Conservation (phyloP, 768 basidiomycete species). For the Lactarius pseudohatsudake region DNA sequence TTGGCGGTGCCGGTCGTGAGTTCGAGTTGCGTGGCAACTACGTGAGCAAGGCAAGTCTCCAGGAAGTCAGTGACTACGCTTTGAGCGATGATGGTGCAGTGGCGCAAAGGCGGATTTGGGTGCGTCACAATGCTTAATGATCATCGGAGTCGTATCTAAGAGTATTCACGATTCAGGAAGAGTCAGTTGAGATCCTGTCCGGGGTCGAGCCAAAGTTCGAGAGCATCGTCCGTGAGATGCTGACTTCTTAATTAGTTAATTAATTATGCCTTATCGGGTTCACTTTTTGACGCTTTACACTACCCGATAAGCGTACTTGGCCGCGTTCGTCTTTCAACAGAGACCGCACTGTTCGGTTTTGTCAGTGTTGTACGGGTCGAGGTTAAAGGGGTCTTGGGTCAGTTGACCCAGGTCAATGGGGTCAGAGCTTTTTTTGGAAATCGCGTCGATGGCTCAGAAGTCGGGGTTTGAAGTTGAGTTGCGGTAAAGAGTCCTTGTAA, state of each 20-base stretch:
- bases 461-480: too few species aligned
- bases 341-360: too few species aligned
- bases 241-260: slow-evolving; percentile 2
- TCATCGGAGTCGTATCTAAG: background rate
- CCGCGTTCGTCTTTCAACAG: too few species aligned
- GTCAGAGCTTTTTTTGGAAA: too few species aligned
- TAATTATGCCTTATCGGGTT: too few species aligned
- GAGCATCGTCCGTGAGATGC: slow-evolving; percentile 7
- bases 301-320: too few species aligned
- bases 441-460: too few species aligned
- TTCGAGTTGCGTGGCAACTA: slow-evolving; percentile 15
- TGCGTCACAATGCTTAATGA: background rate
- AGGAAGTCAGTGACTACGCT: slow-evolving; percentile 22
- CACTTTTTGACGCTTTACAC: too few species aligned
- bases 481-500: too few species aligned
- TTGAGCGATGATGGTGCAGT: slow-evolving; percentile 21
- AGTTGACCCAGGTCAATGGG: too few species aligned
- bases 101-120: slow-evolving; percentile 20
- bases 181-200: slow-evolving; percentile 21
- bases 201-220: slow-evolving; percentile 13
- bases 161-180: slow-evolving; percentile 9
- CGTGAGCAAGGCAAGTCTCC: slow-evolving; percentile 6
- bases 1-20: slow-evolving; percentile 19
- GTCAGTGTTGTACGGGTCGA: too few species aligned
- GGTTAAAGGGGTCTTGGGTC: too few species aligned